Conservation (phyloP, 2,329 filamentous ascomycete species). For the Fusarium subglutinans region DNA sequence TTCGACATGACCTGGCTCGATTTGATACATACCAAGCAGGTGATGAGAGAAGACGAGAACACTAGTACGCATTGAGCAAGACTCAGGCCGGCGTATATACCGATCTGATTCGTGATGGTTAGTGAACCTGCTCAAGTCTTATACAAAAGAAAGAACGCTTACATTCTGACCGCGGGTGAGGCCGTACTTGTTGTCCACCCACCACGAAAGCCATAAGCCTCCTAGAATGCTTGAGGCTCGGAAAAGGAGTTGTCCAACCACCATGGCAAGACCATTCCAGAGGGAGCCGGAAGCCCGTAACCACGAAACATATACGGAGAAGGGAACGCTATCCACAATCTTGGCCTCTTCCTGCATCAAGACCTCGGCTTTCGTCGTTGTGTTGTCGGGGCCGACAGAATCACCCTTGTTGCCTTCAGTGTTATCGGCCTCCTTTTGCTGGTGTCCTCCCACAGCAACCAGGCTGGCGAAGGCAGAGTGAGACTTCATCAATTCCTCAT, state of each 20-base stretch:
- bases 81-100: not conserved
- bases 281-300: not conserved
- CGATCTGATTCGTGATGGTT: not conserved
- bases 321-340: not conserved
- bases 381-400: not conserved
- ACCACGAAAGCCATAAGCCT: not conserved
- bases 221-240: not conserved
- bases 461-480: not conserved
- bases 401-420: not conserved
- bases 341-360: not conserved
- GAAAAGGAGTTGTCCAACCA: not conserved
- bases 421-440: not conserved
- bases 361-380: not conserved
- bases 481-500: not conserved
- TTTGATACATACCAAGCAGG: not conserved
- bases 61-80: not conserved
- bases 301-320: not conserved
- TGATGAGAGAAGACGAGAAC: not conserved
- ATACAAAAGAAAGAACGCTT: not conserved
- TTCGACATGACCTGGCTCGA: not conserved
- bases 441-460: not conserved
- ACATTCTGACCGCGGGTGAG: not conserved
- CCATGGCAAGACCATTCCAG: not conserved
- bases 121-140: not conserved
- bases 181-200: not conserved